Evolutionary conservation across 2,329 filamentous ascomycete species (phyloP).

Genomic region (Phoma sp.): DNA sequence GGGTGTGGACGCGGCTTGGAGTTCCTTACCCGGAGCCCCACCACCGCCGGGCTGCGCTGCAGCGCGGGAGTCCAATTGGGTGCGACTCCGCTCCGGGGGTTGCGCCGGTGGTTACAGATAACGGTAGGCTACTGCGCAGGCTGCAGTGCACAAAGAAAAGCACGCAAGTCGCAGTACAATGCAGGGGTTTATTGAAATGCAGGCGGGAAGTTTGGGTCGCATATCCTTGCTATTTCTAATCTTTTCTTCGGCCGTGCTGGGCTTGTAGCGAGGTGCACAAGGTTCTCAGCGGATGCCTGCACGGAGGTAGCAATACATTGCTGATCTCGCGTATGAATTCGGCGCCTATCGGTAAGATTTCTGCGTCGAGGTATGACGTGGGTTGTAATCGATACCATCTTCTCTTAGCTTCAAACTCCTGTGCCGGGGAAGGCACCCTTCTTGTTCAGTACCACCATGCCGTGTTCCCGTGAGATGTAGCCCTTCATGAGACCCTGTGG

Average conservation of each 20-base stretch:
- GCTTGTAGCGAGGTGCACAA: background rate
- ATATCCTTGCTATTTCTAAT: constrained; percentile 1
- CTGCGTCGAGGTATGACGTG: background rate
- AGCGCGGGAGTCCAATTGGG: constrained; percentile 1
- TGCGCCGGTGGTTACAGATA: constrained; percentile 9
- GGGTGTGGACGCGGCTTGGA: background rate
- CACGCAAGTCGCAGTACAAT: background rate
- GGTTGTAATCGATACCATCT: background rate
- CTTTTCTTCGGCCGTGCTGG: background rate
- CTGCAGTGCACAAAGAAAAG: constrained; percentile 11
- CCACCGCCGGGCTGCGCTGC: background rate
- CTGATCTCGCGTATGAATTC: background rate
- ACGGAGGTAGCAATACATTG: background rate
- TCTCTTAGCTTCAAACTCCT: constrained; percentile 58
- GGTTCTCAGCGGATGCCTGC: background rate
- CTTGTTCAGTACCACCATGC: constrained; percentile 92
- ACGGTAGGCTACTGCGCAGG: constrained; percentile 1
- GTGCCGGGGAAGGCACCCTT: constrained; percentile 93
- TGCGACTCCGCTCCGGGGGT: background rate
- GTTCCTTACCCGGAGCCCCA: background rate
- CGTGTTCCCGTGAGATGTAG: constrained; percentile 90
- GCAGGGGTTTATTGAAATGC: constrained; percentile 17
- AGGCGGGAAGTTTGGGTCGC: constrained; percentile 7
- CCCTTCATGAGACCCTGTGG: constrained; percentile 91
- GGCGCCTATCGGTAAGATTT: background rate